Evolutionary conservation across 495 filamentous ascomycete genomes (phyloP).

Genomic region (Neurospora discreta): DNA sequence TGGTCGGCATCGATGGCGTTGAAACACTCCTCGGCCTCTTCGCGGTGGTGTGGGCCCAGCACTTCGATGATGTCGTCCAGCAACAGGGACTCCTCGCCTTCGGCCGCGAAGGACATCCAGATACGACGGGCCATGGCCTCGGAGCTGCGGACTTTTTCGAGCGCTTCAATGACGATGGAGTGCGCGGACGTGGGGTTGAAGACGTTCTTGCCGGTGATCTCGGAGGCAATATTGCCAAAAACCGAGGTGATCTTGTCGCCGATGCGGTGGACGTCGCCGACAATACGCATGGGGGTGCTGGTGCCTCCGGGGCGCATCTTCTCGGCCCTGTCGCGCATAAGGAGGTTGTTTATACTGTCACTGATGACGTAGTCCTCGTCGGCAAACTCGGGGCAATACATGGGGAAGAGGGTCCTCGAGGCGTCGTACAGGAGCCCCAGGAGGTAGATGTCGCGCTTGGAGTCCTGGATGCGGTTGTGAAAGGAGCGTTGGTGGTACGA

Average conservation of each 20-base stretch:
- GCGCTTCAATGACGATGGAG: slow-evolving; percentile 75
- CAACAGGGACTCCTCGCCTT: slow-evolving; percentile 70
- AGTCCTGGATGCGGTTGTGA: slow-evolving; percentile 72
- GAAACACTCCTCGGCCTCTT: slow-evolving; percentile 78
- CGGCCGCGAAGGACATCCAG: slow-evolving; percentile 97
- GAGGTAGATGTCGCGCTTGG: slow-evolving; percentile 72
- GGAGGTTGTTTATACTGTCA: slow-evolving; percentile 52
- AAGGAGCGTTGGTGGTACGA: slow-evolving; percentile 94
- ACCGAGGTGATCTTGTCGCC: slow-evolving; percentile 86
- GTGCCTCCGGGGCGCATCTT: slow-evolving; percentile 41
- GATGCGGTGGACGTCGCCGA: slow-evolving; percentile 67
- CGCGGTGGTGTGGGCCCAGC: slow-evolving; percentile 56
- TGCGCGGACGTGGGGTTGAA: slow-evolving; percentile 86
- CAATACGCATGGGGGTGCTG: slow-evolving; percentile 63
- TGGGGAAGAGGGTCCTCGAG: slow-evolving; percentile 74
- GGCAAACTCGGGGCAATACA: slow-evolving; percentile 79
- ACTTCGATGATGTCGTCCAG: slow-evolving; percentile 79
- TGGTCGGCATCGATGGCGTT: slow-evolving; percentile 66
- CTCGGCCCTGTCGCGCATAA: slow-evolving; percentile 34
- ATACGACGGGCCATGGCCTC: slow-evolving; percentile 85
- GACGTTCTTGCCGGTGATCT: slow-evolving; percentile 88
- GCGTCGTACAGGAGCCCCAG: slow-evolving; percentile 81
- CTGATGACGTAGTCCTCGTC: slow-evolving; percentile 88
- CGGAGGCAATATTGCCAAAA: slow-evolving; percentile 88
- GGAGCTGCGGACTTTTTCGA: slow-evolving; percentile 70